phyloP scores from a whole-genome alignment of 208 protist species.

The Leptomonas seymouri region DNA sequence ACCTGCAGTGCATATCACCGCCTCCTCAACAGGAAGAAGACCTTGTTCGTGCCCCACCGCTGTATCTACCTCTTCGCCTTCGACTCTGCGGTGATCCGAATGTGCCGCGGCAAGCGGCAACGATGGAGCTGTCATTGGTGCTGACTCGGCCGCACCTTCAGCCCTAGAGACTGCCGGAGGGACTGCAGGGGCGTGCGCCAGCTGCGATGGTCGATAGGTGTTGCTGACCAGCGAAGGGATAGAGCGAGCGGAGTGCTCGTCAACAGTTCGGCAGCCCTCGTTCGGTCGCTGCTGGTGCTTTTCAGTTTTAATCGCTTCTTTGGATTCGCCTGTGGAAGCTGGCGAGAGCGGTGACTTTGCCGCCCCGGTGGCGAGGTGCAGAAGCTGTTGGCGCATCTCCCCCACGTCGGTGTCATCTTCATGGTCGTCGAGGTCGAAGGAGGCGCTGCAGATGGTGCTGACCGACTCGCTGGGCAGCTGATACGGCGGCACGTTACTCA shows the following conservation, averaged over 20 bases:
- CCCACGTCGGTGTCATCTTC: constrained; percentile 34
- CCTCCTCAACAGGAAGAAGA: too few species aligned
- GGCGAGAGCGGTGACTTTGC: background rate
- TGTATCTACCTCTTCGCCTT: too few species aligned
- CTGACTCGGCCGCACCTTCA: background rate
- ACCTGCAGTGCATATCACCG: background rate
- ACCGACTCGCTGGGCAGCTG: constrained; percentile 34
- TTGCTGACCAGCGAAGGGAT: constrained; percentile 49
- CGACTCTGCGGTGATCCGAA: too few species aligned
- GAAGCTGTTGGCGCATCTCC: constrained; percentile 29
- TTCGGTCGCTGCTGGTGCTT: too few species aligned
- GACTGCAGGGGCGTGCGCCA: constrained; percentile 9
- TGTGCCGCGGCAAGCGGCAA: too few species aligned
- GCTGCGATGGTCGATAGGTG: constrained; percentile 41
- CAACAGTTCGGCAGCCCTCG: too few species aligned
- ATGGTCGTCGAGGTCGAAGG: constrained; percentile 30
- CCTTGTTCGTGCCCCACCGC: too few species aligned
- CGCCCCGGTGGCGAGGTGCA: constrained; percentile 11
- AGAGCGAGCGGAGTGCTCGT: constrained; percentile 13
- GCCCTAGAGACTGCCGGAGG: too few species aligned
- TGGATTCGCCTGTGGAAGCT: too few species aligned
- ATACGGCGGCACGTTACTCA: constrained; percentile 34
- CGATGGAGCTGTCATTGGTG: background rate
- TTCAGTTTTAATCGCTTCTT: background rate
- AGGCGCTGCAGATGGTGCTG: constrained; percentile 53